Percentiles rank a stretch among this genome's conserved stretches.
Evolutionary conservation across 2,329 filamentous ascomycete species (phyloP).

Genomic region (Geosmithia flava): DNA sequence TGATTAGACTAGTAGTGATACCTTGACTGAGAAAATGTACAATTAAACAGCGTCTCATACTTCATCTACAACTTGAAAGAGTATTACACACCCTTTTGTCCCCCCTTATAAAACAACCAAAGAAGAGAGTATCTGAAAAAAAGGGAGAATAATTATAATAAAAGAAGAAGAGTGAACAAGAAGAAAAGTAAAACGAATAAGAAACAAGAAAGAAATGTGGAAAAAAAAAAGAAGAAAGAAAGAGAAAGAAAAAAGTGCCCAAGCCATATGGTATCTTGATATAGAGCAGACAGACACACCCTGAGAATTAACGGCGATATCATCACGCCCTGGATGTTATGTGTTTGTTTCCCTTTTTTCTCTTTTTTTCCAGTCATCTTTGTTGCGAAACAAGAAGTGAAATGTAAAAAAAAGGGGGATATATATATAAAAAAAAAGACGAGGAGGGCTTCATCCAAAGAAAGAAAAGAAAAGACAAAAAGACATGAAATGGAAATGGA

Average conservation of each 20-base stretch:
- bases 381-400: not conserved
- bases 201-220: not conserved
- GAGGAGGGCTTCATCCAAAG: not conserved
- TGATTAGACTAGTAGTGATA: too few species aligned
- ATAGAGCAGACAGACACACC: too few species aligned
- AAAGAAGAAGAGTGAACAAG: not conserved
- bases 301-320: slow-evolving; percentile 1
- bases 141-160: too few species aligned
- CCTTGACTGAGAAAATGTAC: too few species aligned
- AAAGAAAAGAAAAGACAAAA: not conserved
- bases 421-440: not conserved
- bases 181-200: not conserved
- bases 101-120: too few species aligned
- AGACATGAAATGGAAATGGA: not conserved
- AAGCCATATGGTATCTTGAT: slow-evolving; percentile 1
- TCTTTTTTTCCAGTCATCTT: not conserved
- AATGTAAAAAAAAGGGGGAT: not conserved
- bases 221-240: not conserved
- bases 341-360: too few species aligned
- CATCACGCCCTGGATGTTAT: slow-evolving; percentile 1
- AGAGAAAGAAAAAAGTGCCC: not conserved
- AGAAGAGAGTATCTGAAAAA: too few species aligned
- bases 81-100: too few species aligned
- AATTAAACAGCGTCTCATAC: too few species aligned
- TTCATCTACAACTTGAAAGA: too few species aligned